Evolutionary conservation across 2,329 filamentous ascomycete species (phyloP), one percentile per base, ranked within the genome.

Genomic region (Knoxdaviesia capensis): DNA sequence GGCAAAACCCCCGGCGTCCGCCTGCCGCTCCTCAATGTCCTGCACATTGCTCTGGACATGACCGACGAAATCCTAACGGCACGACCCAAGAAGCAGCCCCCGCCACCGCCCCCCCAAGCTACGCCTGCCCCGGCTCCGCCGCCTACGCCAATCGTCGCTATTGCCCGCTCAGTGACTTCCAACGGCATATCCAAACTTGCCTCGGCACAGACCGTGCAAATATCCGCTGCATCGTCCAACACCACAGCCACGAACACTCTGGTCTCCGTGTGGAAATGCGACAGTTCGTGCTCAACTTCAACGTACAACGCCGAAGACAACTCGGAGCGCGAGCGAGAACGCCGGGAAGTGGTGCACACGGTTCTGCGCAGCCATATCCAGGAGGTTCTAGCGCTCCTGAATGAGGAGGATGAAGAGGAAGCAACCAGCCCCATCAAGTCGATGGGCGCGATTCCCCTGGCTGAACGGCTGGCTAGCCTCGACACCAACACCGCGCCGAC

Each of bases 291-390:
- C 20, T 20, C 20, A 20, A 20, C 20, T 20, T 20, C 3, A 20
- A 20, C 20, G 20, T 20, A 20, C 20, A 20, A 3, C 20, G 20
- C 20, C 20, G 20, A 20, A 20, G 20, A 20, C 20, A 20, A 20
- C 20, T 20, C 3, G 20, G 20, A 20, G 20, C 43, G 39, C 20
- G 51, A 56, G 6, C 47, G 45, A 3, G 43, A 44, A 1, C 54
- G 59, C 29, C 52, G 56, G 3, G 53, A 58, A 39, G 51, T 60
- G 8, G 63, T 70, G 1, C 57, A 58, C 31, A 55, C 65, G 38
- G 64, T 70, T 5, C 47, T 71, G 6, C 60, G 67, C 6, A 60
- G 61, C 36, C 67, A 71, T 42, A 55, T 70, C 31, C 66, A 71
- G 47, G 61, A 63, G 43, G 58, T 70, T 0, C 49, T 70, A 2